phyloP scores from a whole-genome alignment of 2,329 filamentous ascomycete species.

The Aspergillus unguis region DNA sequence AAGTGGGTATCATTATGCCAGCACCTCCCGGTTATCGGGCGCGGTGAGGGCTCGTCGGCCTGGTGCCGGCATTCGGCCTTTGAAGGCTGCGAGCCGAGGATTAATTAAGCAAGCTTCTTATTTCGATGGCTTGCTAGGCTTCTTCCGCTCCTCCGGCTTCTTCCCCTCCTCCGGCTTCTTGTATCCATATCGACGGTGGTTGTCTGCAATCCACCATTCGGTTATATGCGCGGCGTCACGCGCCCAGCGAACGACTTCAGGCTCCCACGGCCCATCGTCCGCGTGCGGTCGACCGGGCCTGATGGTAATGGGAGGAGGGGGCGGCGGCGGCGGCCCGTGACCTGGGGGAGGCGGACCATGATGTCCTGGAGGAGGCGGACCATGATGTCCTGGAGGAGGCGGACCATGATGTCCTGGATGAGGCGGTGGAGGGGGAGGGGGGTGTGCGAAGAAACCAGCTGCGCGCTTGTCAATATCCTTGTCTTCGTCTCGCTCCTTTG shows the following conservation, averaged over 20 bases:
- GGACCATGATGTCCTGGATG: not conserved
- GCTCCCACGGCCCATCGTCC: slow-evolving; percentile 12
- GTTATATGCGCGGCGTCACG: slow-evolving; percentile 27
- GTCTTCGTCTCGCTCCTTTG: not conserved
- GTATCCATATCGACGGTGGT: slow-evolving; percentile 28
- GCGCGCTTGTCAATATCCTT: not conserved
- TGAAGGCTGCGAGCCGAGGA: too few species aligned
- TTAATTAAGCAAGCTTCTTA: too few species aligned
- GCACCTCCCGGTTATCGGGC: too few species aligned
- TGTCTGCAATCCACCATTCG: slow-evolving; percentile 31
- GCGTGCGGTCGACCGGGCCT: not conserved
- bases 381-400: not conserved
- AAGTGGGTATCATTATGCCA: too few species aligned
- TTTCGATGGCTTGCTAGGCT: too few species aligned
- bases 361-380: too few species aligned
- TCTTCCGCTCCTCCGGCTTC: too few species aligned
- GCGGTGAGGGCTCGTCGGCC: too few species aligned
- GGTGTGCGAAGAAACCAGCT: not conserved
- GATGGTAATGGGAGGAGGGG: slow-evolving; percentile 4
- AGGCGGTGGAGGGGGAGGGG: not conserved
- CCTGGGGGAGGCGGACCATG: not conserved
- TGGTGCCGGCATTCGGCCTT: too few species aligned
- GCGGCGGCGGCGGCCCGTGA: slow-evolving; percentile 1
- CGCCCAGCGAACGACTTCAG: slow-evolving; percentile 22
- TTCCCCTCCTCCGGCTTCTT: not conserved